phyloP scores from a whole-genome alignment of 768 basidiomycete species.

The Russula ochroleuca region DNA sequence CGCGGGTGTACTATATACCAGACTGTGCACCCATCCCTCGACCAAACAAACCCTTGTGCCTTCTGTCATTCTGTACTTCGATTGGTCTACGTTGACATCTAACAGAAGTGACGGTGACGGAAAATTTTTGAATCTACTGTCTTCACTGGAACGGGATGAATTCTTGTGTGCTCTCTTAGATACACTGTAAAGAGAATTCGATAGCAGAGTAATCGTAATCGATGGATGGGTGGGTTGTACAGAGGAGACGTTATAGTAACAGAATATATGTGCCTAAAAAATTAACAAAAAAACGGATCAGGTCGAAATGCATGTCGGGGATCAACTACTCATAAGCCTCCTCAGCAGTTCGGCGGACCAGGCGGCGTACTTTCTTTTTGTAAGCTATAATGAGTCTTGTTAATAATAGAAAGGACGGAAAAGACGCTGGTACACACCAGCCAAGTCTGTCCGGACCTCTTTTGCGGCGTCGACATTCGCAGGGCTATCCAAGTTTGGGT shows the following conservation, averaged over 20 bases:
- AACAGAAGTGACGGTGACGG: background rate
- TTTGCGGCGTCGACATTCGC: slow-evolving; percentile 97
- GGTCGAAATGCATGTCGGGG: background rate
- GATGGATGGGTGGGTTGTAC: slow-evolving; percentile 9
- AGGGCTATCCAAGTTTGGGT: slow-evolving; percentile 87
- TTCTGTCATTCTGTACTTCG: background rate
- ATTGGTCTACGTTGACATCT: background rate
- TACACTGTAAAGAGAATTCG: slow-evolving; percentile 6
- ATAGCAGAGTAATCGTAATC: slow-evolving; percentile 15
- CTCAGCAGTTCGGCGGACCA: slow-evolving; percentile 85
- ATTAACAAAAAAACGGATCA: slow-evolving; percentile 1
- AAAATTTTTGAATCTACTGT: background rate
- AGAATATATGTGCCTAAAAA: slow-evolving; percentile 15
- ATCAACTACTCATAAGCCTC: slow-evolving; percentile 65
- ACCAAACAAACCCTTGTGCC: background rate
- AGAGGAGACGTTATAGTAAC: slow-evolving; percentile 9
- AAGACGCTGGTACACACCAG: slow-evolving; percentile 42
- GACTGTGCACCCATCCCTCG: slow-evolving; percentile 7
- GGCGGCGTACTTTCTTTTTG: slow-evolving; percentile 91
- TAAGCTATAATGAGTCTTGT: slow-evolving; percentile 52
- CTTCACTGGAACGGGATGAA: background rate
- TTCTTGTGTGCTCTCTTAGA: background rate
- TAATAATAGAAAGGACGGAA: slow-evolving; percentile 7
- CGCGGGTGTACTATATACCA: slow-evolving; percentile 22
- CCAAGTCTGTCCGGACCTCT: slow-evolving; percentile 63